Evolutionary conservation across 495 filamentous ascomycete genomes (phyloP).

Genomic region (Clohesyomyces aquaticus): DNA sequence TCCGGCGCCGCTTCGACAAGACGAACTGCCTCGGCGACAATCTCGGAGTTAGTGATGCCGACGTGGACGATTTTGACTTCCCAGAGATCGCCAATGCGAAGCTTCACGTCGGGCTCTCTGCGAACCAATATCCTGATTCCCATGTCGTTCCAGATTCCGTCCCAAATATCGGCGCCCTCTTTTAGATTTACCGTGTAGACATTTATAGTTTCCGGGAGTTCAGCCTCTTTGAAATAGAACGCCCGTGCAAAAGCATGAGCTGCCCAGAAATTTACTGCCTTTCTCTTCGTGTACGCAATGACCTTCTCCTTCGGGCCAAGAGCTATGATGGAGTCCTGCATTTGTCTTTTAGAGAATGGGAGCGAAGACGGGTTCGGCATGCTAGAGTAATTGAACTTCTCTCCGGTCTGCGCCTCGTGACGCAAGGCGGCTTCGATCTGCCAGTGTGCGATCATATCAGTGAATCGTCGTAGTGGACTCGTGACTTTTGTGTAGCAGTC

Average conservation of each 20-base stretch:
- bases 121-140: not conserved
- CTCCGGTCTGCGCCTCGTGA: constrained; percentile 63
- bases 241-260: constrained; percentile 73
- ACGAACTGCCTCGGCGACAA: constrained; percentile 5
- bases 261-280: constrained; percentile 59
- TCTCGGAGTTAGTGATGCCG: constrained; percentile 12
- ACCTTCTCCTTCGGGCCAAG: constrained; percentile 56
- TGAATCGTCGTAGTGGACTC: constrained; percentile 81
- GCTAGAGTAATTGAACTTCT: constrained; percentile 54
- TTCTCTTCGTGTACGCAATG: constrained; percentile 28
- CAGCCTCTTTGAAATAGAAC: constrained; percentile 68
- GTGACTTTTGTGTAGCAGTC: constrained; percentile 78
- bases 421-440: constrained; percentile 84
- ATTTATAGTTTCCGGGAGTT: constrained; percentile 65
- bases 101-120: not conserved
- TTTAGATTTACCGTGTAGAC: constrained; percentile 50
- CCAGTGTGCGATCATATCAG: constrained; percentile 85
- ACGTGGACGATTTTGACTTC: constrained; percentile 39
- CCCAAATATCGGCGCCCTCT: not conserved
- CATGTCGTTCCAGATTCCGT: not conserved
- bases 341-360: constrained; percentile 62
- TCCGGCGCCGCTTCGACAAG: constrained; percentile 6
- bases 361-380: constrained; percentile 47
- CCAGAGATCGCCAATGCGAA: constrained; percentile 41
- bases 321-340: constrained; percentile 59